Percentiles rank a stretch among this genome's conserved stretches.
These are phyloP conservation scores for Cercospora berteroae DNA, from an alignment of 2,329 filamentous ascomycete genomes.

Conservation along the genomic window DNA sequence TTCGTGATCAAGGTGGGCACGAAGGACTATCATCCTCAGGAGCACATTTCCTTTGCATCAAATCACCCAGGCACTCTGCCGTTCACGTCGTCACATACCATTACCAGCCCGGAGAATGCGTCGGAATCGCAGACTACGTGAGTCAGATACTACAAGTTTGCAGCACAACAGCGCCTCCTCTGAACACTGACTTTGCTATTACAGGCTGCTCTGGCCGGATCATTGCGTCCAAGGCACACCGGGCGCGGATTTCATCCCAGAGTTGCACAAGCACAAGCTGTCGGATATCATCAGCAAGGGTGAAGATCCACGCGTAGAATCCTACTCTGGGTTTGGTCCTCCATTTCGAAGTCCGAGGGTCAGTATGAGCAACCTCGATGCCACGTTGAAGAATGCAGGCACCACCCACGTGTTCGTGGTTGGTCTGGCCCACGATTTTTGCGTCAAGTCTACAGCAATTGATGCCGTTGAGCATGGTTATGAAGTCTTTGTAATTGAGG, in stretches of 20 bases:
- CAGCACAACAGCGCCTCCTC: neutral
- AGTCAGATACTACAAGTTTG: neutral
- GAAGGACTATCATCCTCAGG: slow-evolving; percentile 82
- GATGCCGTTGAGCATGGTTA: slow-evolving; percentile 78
- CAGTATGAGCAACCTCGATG: slow-evolving; percentile 61
- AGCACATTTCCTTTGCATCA: slow-evolving; percentile 84
- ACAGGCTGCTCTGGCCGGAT: slow-evolving; percentile 79
- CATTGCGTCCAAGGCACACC: slow-evolving; percentile 78
- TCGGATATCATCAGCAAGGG: slow-evolving; percentile 76
- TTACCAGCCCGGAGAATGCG: slow-evolving; percentile 67
- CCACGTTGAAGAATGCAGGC: slow-evolving; percentile 53
- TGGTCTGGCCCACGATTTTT: slow-evolving; percentile 85
- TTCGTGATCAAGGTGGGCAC: slow-evolving; percentile 78
- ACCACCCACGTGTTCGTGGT: slow-evolving; percentile 82
- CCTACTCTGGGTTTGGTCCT: slow-evolving; percentile 90
- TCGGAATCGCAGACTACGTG: slow-evolving; percentile 59
- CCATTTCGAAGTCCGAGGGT: slow-evolving; percentile 65
- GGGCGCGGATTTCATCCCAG: slow-evolving; percentile 71
- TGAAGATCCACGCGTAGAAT: slow-evolving; percentile 70
- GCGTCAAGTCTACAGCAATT: slow-evolving; percentile 76
- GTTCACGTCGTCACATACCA: slow-evolving; percentile 63
- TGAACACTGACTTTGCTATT: slow-evolving; percentile 4
- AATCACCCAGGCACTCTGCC: slow-evolving; percentile 70
- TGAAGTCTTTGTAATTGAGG: slow-evolving; percentile 69
- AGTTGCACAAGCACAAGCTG: slow-evolving; percentile 62